phyloP scores from a whole-genome alignment of 176 grass and related monocot genomes.

The Chloris gayana region DNA sequence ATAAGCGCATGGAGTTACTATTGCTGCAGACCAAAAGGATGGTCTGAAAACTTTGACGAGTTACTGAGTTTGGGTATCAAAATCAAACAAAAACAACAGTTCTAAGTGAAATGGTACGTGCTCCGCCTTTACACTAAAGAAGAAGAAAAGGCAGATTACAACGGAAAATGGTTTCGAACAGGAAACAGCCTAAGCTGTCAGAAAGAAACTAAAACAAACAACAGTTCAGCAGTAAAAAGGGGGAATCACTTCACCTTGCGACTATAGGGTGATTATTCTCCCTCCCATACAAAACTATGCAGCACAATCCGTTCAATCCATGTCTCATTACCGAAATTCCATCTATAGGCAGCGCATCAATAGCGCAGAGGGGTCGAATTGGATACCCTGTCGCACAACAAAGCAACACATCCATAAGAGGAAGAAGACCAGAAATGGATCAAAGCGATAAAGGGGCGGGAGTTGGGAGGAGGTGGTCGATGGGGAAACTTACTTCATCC shows the following conservation, averaged over 20 bases:
- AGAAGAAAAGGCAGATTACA: too few relatives aligned
- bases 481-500: slow-evolving; percentile 18
- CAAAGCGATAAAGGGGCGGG: background rate
- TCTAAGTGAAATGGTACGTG: too few relatives aligned
- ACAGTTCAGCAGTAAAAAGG: background rate
- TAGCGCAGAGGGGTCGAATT: background rate
- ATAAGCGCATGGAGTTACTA: background rate
- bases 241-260: background rate
- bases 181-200: too few relatives aligned
- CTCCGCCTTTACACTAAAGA: too few relatives aligned
- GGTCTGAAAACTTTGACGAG: background rate
- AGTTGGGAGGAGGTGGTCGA: background rate
- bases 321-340: background rate
- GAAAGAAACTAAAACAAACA: too few relatives aligned
- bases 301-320: background rate
- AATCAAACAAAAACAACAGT: background rate
- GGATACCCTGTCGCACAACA: background rate
- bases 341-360: background rate
- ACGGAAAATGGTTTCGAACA: too few relatives aligned
- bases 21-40: too few relatives aligned
- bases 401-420: background rate
- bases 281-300: background rate
- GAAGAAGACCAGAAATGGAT: background rate
- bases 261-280: background rate
- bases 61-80: background rate